Conservation (phyloP, 2,329 filamentous ascomycete species). For the Cyphellophora attinorum region DNA sequence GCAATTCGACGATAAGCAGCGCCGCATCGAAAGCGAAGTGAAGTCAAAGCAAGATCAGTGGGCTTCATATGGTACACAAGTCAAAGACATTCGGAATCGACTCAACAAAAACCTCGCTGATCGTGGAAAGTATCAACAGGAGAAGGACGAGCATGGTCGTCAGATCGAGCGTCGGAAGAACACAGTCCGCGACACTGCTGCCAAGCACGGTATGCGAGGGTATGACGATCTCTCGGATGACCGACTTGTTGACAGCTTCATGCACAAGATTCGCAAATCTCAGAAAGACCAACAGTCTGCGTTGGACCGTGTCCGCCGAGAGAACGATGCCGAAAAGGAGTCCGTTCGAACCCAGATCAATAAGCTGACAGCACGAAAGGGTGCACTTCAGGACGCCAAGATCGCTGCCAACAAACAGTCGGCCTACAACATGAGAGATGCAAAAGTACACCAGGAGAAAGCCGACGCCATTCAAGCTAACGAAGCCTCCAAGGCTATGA, state of each 20-base stretch:
- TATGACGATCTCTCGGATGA: constrained; percentile 74
- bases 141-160: constrained; percentile 77
- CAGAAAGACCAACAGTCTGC: constrained; percentile 69
- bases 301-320: constrained; percentile 63
- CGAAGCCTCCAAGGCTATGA: constrained; percentile 69
- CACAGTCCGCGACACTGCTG: constrained; percentile 69
- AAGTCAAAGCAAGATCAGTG: constrained; percentile 57
- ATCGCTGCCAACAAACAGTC: constrained; percentile 65
- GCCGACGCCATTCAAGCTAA: constrained; percentile 69
- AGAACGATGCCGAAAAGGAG: constrained; percentile 65
- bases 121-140: constrained; percentile 67
- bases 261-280: constrained; percentile 65
- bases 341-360: constrained; percentile 63
- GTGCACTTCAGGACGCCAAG: constrained; percentile 64
- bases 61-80: constrained; percentile 46
- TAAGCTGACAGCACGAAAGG: constrained; percentile 63
- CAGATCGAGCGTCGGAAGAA: constrained; percentile 62
- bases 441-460: constrained; percentile 55
- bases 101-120: constrained; percentile 34
- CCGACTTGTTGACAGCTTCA: constrained; percentile 63
- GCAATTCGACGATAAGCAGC: constrained; percentile 68
- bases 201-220: constrained; percentile 68
- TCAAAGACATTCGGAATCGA: constrained; percentile 23
- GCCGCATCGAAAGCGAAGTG: constrained; percentile 54
- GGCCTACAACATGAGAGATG: constrained; percentile 61